Percentiles rank a stretch among this genome's conserved stretches.
These are phyloP conservation scores for Scorias spongiosa DNA, from an alignment of 2,329 filamentous ascomycete species.

Conservation along the genomic window DNA sequence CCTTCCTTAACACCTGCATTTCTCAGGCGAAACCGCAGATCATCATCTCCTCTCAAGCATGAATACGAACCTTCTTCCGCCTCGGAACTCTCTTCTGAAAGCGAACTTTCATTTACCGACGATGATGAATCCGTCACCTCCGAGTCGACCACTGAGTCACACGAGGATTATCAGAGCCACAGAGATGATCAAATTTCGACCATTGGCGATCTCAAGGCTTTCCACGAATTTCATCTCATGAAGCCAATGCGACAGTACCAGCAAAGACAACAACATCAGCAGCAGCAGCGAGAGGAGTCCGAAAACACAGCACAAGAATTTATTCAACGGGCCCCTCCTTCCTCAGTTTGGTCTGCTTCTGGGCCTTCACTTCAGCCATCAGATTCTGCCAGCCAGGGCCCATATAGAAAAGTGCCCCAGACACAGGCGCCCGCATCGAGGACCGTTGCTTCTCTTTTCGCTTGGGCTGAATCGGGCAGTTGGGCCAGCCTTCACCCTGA, in stretches of 20 bases:
- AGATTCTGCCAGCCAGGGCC: constrained; percentile 65
- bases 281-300: constrained; percentile 6
- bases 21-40: constrained; percentile 44
- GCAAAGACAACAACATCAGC: background rate
- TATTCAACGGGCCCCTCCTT: constrained; percentile 7
- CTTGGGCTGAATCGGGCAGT: constrained; percentile 46
- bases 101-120: constrained; percentile 35
- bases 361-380: constrained; percentile 55
- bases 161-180: constrained; percentile 22
- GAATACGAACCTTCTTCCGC: constrained; percentile 82
- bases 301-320: constrained; percentile 20
- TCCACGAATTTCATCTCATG: constrained; percentile 13
- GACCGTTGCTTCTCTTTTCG: constrained; percentile 44
- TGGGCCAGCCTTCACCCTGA: constrained; percentile 48
- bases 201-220: constrained; percentile 21
- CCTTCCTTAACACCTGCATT: constrained; percentile 22
- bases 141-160: constrained; percentile 42
- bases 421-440: constrained; percentile 36
- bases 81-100: constrained; percentile 45
- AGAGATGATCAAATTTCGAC: constrained; percentile 12
- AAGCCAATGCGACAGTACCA: constrained; percentile 18
- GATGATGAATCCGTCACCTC: constrained; percentile 35
- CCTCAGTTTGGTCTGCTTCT: constrained; percentile 21
- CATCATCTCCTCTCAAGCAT: constrained; percentile 88
- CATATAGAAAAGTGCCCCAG: constrained; percentile 39